phyloP scores from a whole-genome alignment of 306 rosid genomes.

The Trifolium pratense region DNA sequence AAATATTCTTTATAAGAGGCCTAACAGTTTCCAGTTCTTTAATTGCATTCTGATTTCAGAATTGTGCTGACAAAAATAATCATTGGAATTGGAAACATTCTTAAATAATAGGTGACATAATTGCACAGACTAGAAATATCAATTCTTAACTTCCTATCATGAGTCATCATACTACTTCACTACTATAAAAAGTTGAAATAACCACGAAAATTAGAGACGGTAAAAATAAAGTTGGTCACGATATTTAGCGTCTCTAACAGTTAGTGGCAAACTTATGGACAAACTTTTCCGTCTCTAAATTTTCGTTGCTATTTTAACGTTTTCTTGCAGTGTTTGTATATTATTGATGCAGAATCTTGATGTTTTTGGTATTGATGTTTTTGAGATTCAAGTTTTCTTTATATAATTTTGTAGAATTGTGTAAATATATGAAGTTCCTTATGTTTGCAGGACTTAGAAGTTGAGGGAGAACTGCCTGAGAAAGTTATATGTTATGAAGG shows the following conservation, averaged over 20 bases:
- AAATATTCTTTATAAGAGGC: too few species aligned
- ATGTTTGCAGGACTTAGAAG: slow-evolving; percentile 65
- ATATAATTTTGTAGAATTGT: not conserved
- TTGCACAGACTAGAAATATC: not conserved
- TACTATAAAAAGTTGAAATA: too few species aligned
- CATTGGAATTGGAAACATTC: not conserved
- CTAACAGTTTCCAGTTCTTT: too few species aligned
- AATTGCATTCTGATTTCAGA: too few species aligned
- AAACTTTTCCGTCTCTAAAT: too few species aligned
- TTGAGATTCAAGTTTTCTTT: not conserved
- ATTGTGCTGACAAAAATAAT: not conserved
- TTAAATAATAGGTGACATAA: not conserved
- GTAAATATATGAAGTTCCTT: slow-evolving; percentile 29
- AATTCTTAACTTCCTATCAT: not conserved
- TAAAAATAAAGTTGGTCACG: too few species aligned
- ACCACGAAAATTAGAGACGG: too few species aligned
- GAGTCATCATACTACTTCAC: not conserved
- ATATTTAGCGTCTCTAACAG: too few species aligned
- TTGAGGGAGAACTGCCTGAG: slow-evolving; percentile 71
- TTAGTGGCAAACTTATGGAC: too few species aligned
- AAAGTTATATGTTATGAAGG: slow-evolving; percentile 70
- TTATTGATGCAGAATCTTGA: not conserved
- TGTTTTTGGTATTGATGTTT: not conserved
- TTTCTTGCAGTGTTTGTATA: not conserved
- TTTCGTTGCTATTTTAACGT: too few species aligned